These are phyloP conservation scores for Cytidiella melzeri DNA, from an alignment of 768 basidiomycete genomes.

Conservation along the genomic window DNA sequence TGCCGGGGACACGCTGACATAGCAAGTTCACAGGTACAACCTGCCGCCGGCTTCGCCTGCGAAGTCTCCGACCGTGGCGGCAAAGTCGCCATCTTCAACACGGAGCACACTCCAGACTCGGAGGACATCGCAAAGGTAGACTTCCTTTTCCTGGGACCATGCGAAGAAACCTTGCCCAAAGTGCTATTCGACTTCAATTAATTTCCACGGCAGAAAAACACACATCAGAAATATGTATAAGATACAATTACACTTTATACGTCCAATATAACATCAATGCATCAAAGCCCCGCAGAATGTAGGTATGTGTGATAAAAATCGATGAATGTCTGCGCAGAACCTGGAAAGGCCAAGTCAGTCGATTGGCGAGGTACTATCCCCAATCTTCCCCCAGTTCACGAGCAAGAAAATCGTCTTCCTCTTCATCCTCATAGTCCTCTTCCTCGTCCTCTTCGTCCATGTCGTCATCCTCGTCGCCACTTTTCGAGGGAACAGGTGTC, in stretches of 20 bases:
- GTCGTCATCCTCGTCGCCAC: conserved; percentile 16
- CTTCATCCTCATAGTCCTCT: conserved; percentile 28
- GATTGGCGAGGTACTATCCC: conserved; percentile 43
- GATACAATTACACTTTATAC: conserved; percentile 14
- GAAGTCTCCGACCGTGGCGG: conserved; percentile 25
- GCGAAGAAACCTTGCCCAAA: conserved; percentile 38
- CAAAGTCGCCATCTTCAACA: conserved; percentile 31
- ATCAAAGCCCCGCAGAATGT: neutral
- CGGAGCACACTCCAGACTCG: conserved; percentile 28
- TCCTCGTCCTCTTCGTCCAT: conserved; percentile 17
- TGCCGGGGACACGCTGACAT: too few relatives aligned
- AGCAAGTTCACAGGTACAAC: conserved; percentile 27
- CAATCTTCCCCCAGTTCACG: conserved; percentile 71
- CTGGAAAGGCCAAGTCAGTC: neutral
- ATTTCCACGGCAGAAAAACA: neutral
- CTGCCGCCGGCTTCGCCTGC: conserved; percentile 26
- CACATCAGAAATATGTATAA: conserved; percentile 6
- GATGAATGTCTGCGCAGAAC: too few relatives aligned
- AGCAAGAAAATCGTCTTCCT: conserved; percentile 78
- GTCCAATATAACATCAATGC: conserved; percentile 9
- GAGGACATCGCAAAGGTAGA: conserved; percentile 28
- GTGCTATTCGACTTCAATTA: conserved; percentile 23
- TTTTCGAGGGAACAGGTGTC: neutral
- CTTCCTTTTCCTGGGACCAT: conserved; percentile 47
- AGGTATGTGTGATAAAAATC: neutral